Evolutionary conservation across 352 stramenopile genomes (phyloP).

Genomic region (Phytophthora constricta): DNA sequence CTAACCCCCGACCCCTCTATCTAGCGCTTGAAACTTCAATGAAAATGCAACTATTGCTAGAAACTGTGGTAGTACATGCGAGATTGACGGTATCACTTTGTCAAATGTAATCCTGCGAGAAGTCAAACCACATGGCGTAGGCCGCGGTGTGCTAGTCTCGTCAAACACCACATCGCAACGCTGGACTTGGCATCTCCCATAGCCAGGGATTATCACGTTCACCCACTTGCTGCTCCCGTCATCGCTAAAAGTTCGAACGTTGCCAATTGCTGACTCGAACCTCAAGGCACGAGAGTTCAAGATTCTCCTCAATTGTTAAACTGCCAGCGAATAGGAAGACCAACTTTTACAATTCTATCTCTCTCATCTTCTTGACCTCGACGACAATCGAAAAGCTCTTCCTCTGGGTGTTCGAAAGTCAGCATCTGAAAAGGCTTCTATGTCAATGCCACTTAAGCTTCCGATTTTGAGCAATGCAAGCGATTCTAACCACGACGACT

Average conservation of each 20-base stretch:
- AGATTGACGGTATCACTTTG: not conserved
- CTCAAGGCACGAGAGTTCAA: not conserved
- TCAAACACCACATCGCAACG: not conserved
- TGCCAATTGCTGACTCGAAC: not conserved
- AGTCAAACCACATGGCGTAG: not conserved
- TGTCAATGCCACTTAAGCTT: not conserved
- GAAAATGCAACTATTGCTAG: not conserved
- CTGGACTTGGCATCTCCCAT: not conserved
- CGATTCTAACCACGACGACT: not conserved
- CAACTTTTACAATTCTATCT: not conserved
- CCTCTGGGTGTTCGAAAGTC: not conserved
- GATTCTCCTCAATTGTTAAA: not conserved
- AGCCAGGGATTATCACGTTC: not conserved
- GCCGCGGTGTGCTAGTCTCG: not conserved
- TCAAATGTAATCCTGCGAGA: not conserved
- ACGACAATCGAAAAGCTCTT: not conserved
- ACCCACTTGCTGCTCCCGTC: not conserved
- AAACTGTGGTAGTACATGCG: not conserved
- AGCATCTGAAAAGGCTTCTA: not conserved
- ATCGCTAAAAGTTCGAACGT: not conserved
- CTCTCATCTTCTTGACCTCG: not conserved
- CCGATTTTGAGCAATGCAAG: not conserved
- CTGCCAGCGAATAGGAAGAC: constrained; percentile 1
- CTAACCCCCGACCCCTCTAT: not conserved
- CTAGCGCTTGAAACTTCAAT: constrained; percentile 1